Conservation (phyloP, 208 protist genomes). For the Trichomonas gallinae region DNA sequence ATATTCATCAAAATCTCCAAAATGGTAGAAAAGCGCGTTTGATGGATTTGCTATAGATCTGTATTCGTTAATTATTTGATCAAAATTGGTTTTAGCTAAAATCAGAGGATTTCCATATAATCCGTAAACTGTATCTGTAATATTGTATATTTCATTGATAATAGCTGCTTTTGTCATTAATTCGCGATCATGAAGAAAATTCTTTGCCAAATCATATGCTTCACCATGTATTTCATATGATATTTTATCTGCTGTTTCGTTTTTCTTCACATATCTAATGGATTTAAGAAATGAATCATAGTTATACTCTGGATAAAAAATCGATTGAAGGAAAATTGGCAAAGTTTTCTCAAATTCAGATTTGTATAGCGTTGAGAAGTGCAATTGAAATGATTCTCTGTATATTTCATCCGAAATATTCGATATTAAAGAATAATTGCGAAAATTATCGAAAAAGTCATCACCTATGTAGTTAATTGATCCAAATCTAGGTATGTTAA, state of each 20-base stretch:
- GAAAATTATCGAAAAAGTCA: not conserved
- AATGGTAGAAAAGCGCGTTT: slow-evolving; percentile 33
- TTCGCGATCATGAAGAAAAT: not conserved
- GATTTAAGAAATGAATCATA: not conserved
- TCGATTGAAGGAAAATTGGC: not conserved
- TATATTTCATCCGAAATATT: not conserved
- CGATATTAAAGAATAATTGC: too few species aligned
- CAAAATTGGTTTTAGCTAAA: not conserved
- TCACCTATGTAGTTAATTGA: not conserved
- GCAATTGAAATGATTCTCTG: not conserved
- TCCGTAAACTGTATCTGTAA: not conserved
- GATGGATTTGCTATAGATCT: slow-evolving; percentile 26
- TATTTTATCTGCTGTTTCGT: not conserved
- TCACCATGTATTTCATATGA: not conserved
- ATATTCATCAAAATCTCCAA: not conserved
- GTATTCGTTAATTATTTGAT: not conserved
- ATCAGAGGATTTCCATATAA: not conserved
- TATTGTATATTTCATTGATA: not conserved
- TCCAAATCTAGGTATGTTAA: not conserved
- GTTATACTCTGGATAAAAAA: not conserved
- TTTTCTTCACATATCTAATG: not conserved
- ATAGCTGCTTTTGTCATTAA: not conserved
- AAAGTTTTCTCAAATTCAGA: not conserved
- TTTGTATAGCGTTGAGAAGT: not conserved
- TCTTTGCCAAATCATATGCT: not conserved